Evolutionary conservation across 2,329 filamentous ascomycete genomes (phyloP), one percentile per base, ranked within the genome.

Genomic region (Talaromyces sp.): DNA sequence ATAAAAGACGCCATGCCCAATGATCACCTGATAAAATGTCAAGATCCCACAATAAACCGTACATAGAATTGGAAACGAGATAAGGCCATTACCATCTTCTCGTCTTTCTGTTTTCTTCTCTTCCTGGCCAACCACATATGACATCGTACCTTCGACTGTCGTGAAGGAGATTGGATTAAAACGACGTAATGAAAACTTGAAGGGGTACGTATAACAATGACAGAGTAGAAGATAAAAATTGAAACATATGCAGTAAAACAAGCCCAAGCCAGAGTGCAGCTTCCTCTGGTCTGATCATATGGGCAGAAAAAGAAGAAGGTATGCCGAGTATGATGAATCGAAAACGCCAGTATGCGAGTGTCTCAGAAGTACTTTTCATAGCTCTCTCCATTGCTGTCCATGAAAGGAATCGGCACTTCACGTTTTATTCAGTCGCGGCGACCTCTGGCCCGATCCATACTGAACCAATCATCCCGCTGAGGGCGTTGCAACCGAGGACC

Each of bases 1-100:
- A 40, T n/a, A 53, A 59, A 53, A 64, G 56, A 64, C 54, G 56
- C 63, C 54, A 53, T 64, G 43, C 63, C 63, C 53, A n/a, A 63
- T 58, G 61, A 63, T 63, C 27, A 58, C 61, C 56, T 27, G 58
- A 56, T 43, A 63, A 64, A 51, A 53, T 54, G 29, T 61, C 19
- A 61, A 63, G 25, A 63, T 59, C 53, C 53, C 49, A 58, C 29
- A 58, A 60, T 51, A 29, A 54, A 67, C 38, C 49, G 51, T 61
- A 60, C 45, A 67, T 49, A 47, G 19, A 61, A 60, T 22, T 25
- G 56, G 1, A 58, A 51, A 40, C 31, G 13, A 38, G 31, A 38
- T 34, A 25, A 45, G 53, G 29, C n/a, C 31, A 56, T 56, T 15
- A 36, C 36, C 29, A 19, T 56, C 29, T 56, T 56, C 31, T 56